Evolutionary conservation across 371 early-diverging fungal genomes (phyloP), one percentile per base, ranked within the genome.

Genomic region (Circinella umbellata): DNA sequence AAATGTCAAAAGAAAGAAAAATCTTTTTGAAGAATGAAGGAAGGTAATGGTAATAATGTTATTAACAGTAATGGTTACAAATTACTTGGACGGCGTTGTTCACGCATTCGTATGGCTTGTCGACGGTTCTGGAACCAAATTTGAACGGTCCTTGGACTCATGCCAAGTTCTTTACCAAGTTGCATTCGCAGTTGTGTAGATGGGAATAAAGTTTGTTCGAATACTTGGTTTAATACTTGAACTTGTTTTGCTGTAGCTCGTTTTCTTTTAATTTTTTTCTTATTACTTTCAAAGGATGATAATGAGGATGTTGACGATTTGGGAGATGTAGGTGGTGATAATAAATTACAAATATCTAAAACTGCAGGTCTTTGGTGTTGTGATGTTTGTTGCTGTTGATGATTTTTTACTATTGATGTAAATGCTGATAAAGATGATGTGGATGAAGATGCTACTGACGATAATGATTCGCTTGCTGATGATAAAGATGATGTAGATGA

Each of bases 51-150:
- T 47, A 15, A 47, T 47, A 47, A 47, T 27, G 3, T 47, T 47
- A 47, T 47, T 47, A 11, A 11, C 47, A 4, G 61, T 36, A 11
- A 17, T 27, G 36, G 48, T 46, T 64, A 47, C 53, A 47, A 48
- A 46, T 36, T 63, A 42, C 42, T 42, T 9, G 27, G 11, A 18
- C 42, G 42, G 18, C 36, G 20, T 18, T 78, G 78, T 74, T 81
- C 77, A 86, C 76, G 76, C 80, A 88, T 76, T 68, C 91, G 72
- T 69, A 80, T 77, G 39, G 83, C 81, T 69, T 90, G 90, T 35
- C 98, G 87, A 67, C 93, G 87, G 80, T 97, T 97, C 76, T 97
- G 98, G 77, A 97, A 97, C 98, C 98, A 96, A 48, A 96, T 94
- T 76, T 97, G 95, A 3, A 97, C 93, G 17, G 65, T 64, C 38